Evolutionary conservation across 2,329 filamentous ascomycete species (phyloP), one percentile per base, ranked within the genome.

Genomic region (Clarireedia sp.): DNA sequence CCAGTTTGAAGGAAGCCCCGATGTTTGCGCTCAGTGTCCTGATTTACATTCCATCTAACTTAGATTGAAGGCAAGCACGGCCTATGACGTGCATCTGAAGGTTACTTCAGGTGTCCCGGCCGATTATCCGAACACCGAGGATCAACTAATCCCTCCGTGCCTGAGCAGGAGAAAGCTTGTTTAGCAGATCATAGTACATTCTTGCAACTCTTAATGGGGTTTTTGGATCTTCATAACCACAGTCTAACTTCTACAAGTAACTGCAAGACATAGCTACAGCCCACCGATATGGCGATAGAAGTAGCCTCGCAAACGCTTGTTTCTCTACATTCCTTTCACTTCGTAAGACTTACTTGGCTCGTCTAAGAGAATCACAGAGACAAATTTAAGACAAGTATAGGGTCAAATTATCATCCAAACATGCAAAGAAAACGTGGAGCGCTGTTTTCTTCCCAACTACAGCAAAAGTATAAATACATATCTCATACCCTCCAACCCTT

Each of bases 381-480:
- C 29, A 33, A 33, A 12, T 4, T 1, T 10, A 33, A 33, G 29
- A 33, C 10, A 33, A 14, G 29, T 33, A 33, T 33, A 12, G 29
- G 29, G 12, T 33, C 12, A 12, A 33, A 33, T 33, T 41, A 14
- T 41, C 37, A 45, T 10, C 14, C n/a, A 49, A 43, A 49, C 16
- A 43, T 33, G 44, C 17, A n/a, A 41, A 33, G 17, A 43, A 48
- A 50, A 12, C 41, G 17, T 41, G 17, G 50, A 24, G 21, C 14
- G 46, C 45, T 43, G 36, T 23, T 17, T 49, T 54, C 21, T 26
- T 23, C 33, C 40, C 38, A 14, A 43, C 37, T 41, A 41, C 51
- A 57, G 40, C 40, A 45, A 46, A 48, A 49, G 17, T 54, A 48
- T 55, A 49, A 45, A 43, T 54, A 54, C 51, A 54, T 49, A 43